phyloP scores from a whole-genome alignment of 129 eudicot species.

The Dittrichia graveolens region DNA sequence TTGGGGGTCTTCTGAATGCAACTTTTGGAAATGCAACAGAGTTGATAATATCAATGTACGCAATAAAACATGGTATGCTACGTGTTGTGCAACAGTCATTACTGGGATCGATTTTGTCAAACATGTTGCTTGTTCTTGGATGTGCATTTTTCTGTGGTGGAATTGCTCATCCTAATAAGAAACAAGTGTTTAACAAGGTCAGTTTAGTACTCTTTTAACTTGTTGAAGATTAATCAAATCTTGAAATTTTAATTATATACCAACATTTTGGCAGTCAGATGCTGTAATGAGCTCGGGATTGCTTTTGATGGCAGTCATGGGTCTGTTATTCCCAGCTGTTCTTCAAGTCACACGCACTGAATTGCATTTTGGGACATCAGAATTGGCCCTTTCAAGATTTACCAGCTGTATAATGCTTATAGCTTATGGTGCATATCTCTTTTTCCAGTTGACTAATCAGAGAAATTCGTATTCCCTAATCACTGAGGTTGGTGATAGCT shows the following conservation, averaged over 20 bases:
- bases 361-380: slow-evolving; percentile 68
- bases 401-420: slow-evolving; percentile 86
- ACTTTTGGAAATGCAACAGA: slow-evolving; percentile 91
- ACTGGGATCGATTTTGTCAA: slow-evolving; percentile 83
- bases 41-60: slow-evolving; percentile 75
- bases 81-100: slow-evolving; percentile 81
- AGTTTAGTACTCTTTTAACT: slow-evolving; percentile 14
- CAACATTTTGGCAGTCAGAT: slow-evolving; percentile 48
- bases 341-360: slow-evolving; percentile 74
- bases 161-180: slow-evolving; percentile 57
- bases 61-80: slow-evolving; percentile 68
- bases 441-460: slow-evolving; percentile 68
- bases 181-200: slow-evolving; percentile 79
- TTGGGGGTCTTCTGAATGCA: slow-evolving; percentile 87
- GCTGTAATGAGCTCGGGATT: slow-evolving; percentile 76
- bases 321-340: slow-evolving; percentile 76
- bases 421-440: slow-evolving; percentile 72
- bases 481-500: slow-evolving; percentile 40
- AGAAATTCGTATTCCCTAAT: slow-evolving; percentile 48
- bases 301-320: slow-evolving; percentile 87
- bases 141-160: slow-evolving; percentile 86
- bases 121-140: slow-evolving; percentile 86
- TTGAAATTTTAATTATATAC: neutral
- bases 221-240: slow-evolving; percentile 7
- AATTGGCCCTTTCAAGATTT: slow-evolving; percentile 78